Base-by-base conservation (phyloP, 2,329 filamentous ascomycete genomes). In the Bisporella sp. region DNA sequence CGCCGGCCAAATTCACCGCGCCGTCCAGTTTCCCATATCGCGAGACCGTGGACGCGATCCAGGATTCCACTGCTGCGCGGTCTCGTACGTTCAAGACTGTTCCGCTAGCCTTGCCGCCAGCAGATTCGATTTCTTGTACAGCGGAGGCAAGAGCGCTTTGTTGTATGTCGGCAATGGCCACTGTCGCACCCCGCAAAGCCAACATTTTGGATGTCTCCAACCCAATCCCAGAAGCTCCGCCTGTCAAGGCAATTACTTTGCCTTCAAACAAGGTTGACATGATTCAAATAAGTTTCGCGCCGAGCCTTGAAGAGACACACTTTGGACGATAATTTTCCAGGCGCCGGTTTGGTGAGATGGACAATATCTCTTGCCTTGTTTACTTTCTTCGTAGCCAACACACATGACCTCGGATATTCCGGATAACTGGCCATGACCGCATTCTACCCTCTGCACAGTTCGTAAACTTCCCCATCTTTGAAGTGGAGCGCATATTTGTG, bases 1-100 rank as follows among this genome's bases (percentile, higher is more conserved):
- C 45, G 5, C 67, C 68, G 2, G 68, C 68, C 57, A 69, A 64
- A 44, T 70, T 69, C 1, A 66, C 68, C 1, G 68, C 67, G 29
- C 67, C 68, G 44, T 69, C 66, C 7, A 70, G 56, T 5, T 56
- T 57, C 5, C 67, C 67, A 45, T 67, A 69, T 7, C 54, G 55
- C 7, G 49, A 35, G 5, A 69, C 59, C 0, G 66, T 69, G 1
- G 50, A 43, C 1, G 46, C 49, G 41, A 69, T 67, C 66, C 66
- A 69, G 40, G 41, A 55, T 33, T 68, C 57, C 6, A 68, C 66
- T 3, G 60, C 51, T 2, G 49, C 8, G 0, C 50, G 35, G 6
- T 53, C 55, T 4, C 57, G 37, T 9, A 69, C 62, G 49, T 69
- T 63, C 1, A 69, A 48, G 6, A 46, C 42, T 31, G 33, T 51